Base-by-base conservation (phyloP, 345 rosid species). In the Lepidium sativum region DNA sequence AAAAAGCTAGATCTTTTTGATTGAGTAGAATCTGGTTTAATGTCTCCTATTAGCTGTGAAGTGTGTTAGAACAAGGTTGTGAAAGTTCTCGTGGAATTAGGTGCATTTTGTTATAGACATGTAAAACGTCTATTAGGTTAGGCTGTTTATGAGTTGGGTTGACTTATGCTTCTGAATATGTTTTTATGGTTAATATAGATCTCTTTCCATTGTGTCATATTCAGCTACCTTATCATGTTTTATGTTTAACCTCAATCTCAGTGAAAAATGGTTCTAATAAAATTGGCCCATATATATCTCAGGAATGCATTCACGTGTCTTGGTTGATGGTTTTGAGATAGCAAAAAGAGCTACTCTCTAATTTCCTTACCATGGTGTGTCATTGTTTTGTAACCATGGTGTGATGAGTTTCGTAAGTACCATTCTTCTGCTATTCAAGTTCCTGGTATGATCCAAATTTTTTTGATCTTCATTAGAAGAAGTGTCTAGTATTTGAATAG, bases 301-400 rank as follows among this genome's bases (percentile, higher is more conserved):
- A n/a, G n/a, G n/a, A n/a, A n/a, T n/a, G n/a, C n/a, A n/a, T n/a
- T n/a, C n/a, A n/a, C n/a, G n/a, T n/a, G n/a, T n/a, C n/a, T n/a
- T n/a, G n/a, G n/a, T n/a, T n/a, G n/a, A n/a, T n/a, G n/a, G n/a
- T n/a, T n/a, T n/a, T n/a, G n/a, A n/a, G n/a, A 83, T 90, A 70
- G 99, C 99, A 0, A 94, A 94, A 75, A 85, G 83, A 78, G 99
- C 96, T 17, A 84, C 99, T 35, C 92, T 94, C 21, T 86, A 86
- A 25, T 88, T 88, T 73, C 97, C n/a, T n/a, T n/a, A n/a, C n/a
- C n/a, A n/a, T n/a, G n/a, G n/a, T n/a, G n/a, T n/a, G n/a, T n/a
- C n/a, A n/a, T n/a, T n/a, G n/a, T n/a, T n/a, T n/a, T n/a, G n/a
- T n/a, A n/a, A n/a, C n/a, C n/a, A n/a, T n/a, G n/a, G n/a, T n/a